Evolutionary conservation across 202 grass and related monocot genomes (phyloP).

Genomic region (Elaeis oleifera): DNA sequence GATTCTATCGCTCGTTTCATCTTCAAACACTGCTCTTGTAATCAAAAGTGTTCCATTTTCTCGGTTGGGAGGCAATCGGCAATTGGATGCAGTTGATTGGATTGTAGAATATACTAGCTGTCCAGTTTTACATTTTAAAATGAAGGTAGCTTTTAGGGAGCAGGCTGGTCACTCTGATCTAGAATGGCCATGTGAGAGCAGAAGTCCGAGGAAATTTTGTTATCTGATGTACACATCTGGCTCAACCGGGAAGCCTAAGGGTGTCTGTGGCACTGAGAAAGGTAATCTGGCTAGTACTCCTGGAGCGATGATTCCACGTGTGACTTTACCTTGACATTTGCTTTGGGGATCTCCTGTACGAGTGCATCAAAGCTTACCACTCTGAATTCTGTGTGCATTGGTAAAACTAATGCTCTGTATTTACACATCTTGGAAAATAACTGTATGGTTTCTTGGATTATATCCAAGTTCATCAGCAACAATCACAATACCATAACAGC

Average conservation of each 20-base stretch:
- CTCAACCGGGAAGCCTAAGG: slow-evolving; percentile 79
- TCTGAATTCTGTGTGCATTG: no score
- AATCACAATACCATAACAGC: no score
- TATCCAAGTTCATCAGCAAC: no score
- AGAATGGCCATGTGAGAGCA: slow-evolving; percentile 44
- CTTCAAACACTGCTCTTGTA: slow-evolving; percentile 39
- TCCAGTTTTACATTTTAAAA: slow-evolving; percentile 34
- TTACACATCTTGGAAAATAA: no score
- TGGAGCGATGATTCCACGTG: no score
- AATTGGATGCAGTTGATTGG: slow-evolving; percentile 6
- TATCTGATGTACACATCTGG: slow-evolving; percentile 91
- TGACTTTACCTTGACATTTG: no score
- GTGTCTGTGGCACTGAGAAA: slow-evolving; percentile 77
- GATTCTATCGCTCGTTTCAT: slow-evolving; percentile 37
- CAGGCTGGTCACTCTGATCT: slow-evolving; percentile 22
- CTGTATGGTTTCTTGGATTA: no score
- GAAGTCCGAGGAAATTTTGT: slow-evolving; percentile 36
- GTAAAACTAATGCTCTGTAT: no score
- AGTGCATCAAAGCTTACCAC: no score
- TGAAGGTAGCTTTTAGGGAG: slow-evolving; percentile 4
- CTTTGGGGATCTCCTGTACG: no score
- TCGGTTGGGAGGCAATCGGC: neutral
- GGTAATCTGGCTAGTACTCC: slow-evolving; percentile 24
- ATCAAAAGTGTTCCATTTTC: slow-evolving; percentile 3
- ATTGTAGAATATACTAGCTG: slow-evolving; percentile 18